Conservation (phyloP, 2,329 filamentous ascomycete species). For the Echinosphaeria canescens region DNA sequence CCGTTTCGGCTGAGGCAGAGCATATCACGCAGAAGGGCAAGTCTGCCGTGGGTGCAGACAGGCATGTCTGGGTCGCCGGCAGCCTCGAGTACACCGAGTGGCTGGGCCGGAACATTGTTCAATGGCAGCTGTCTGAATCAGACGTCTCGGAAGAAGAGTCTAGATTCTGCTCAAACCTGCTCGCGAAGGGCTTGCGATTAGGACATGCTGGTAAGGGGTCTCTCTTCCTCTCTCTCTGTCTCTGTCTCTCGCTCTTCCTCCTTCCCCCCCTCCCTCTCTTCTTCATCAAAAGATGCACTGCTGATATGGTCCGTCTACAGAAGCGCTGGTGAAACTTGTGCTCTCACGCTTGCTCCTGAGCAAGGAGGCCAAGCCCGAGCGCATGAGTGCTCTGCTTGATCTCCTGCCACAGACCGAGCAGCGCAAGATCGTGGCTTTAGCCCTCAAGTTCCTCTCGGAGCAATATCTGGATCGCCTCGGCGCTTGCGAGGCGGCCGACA, state of each 20-base stretch:
- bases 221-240: too few species aligned
- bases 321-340: conserved; percentile 15
- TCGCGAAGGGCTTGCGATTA: conserved; percentile 41
- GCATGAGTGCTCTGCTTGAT: conserved; percentile 12
- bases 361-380: conserved; percentile 7
- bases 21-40: conserved; percentile 13
- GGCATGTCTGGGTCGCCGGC: conserved; percentile 44
- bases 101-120: conserved; percentile 44
- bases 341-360: conserved; percentile 14
- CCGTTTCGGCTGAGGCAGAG: conserved; percentile 31
- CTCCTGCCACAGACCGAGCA: conserved; percentile 18
- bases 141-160: conserved; percentile 12
- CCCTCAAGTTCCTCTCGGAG: conserved; percentile 22
- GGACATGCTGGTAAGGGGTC: conserved; percentile 47
- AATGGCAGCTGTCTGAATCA: conserved; percentile 14
- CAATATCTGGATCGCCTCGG: conserved; percentile 16
- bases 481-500: conserved; percentile 9
- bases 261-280: too few species aligned
- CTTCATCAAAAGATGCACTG: too few species aligned
- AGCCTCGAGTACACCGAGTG: conserved; percentile 45
- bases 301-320: conserved; percentile 11
- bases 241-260: too few species aligned
- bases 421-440: conserved; percentile 15
- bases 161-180: conserved; percentile 21
- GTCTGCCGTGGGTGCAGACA: too few species aligned